Base-by-base conservation (phyloP, 768 basidiomycete species). In the Tephrocybe sp. region DNA sequence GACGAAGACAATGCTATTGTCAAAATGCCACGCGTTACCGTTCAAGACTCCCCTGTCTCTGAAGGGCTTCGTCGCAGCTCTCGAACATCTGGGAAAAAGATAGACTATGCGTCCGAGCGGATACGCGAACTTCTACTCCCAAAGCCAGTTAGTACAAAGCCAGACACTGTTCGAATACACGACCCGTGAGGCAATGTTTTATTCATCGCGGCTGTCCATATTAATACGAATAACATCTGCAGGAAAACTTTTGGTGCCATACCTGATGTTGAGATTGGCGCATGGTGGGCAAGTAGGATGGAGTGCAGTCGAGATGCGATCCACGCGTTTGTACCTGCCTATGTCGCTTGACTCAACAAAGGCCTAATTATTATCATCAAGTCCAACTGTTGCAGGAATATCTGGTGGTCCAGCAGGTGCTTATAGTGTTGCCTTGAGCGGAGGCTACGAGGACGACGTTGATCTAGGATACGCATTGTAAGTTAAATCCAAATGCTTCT, bases 371-470 rank as follows among this genome's bases (percentile, higher is more conserved):
- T 53, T 55, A 34, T 12, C 41, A 17, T 23, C 0, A 56, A 93
- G 89, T 2, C 92, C 92, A 0, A 83, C 80, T 73, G 92, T 96
- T 5, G 87, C 80, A 32, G 94, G 94, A 0, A 95, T 97, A 39
- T 74, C 84, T 8, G 79, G 78, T 26, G 67, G 85, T 2, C 69
- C 69, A 0, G 54, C 84, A 5, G 93, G 94, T 2, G 88, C 90
- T 2, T 89, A 87, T 57, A 92, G 89, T 38, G 79, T 97, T 12
- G 92, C 88, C 2, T 78, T 96, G 3, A 92, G 89, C 35, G 94
- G 94, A 10, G 93, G 90, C 1, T 93, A 93, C 51, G 86, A 89
- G 30, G 91, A 92, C 48, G 91, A 92, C 57, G 78, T 92, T 14
- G 90, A 93, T 55, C 64, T 83, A 13, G 90, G 90, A 48, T 85